phyloP scores from a whole-genome alignment of 768 basidiomycete genomes.

The Coprinellus micaceus region DNA sequence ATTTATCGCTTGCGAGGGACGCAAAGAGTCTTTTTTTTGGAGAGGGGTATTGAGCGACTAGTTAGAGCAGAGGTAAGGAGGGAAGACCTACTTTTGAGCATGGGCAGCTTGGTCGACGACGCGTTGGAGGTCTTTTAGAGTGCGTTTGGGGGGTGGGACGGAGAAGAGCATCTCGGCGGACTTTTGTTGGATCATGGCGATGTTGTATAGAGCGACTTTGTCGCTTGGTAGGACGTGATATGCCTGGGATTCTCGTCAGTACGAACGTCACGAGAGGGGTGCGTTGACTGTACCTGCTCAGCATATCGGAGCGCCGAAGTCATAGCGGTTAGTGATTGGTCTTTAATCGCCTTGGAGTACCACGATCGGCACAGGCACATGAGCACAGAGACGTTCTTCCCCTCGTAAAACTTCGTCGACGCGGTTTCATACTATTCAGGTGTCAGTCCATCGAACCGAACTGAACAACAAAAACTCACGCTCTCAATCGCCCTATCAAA shows the following conservation, averaged over 20 bases:
- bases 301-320: slow-evolving; percentile 80
- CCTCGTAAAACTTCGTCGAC: slow-evolving; percentile 69
- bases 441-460: not conserved
- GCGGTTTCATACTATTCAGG: slow-evolving; percentile 83
- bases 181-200: slow-evolving; percentile 98
- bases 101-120: slow-evolving; percentile 79
- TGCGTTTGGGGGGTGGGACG: slow-evolving; percentile 69
- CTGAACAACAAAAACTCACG: slow-evolving; percentile 44
- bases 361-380: slow-evolving; percentile 88
- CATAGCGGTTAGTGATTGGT: slow-evolving; percentile 80
- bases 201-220: slow-evolving; percentile 90
- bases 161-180: slow-evolving; percentile 85
- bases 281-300: slow-evolving; percentile 73
- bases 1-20: slow-evolving; percentile 72
- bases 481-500: slow-evolving; percentile 95
- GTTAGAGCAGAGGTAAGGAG: not conserved
- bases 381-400: slow-evolving; percentile 71
- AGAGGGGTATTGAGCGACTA: not conserved
- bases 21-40: slow-evolving; percentile 73
- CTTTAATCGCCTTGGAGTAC: slow-evolving; percentile 91
- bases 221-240: slow-evolving; percentile 81
- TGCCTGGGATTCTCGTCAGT: slow-evolving; percentile 61
- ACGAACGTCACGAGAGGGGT: slow-evolving; percentile 6
- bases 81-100: slow-evolving; percentile 70
- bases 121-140: slow-evolving; percentile 71